Conservation (phyloP, 495 filamentous ascomycete species). For the Amniculicola lignicola region DNA sequence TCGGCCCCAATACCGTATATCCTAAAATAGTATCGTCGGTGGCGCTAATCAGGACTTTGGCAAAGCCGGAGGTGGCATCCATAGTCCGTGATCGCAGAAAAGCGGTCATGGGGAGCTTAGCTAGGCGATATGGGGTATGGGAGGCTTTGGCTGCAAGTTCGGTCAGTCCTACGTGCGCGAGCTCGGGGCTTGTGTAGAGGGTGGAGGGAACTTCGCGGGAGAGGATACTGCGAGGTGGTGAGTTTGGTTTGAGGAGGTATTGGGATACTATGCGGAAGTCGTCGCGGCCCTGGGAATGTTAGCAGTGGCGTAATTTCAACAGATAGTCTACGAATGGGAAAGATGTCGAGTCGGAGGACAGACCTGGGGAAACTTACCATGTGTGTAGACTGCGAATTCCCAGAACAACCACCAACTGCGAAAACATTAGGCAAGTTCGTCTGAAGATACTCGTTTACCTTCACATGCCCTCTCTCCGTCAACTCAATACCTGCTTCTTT, state of each 20-base stretch:
- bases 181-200: constrained; percentile 11
- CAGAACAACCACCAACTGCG: constrained; percentile 22
- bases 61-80: constrained; percentile 9
- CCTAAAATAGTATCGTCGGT: constrained; percentile 11
- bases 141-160: neutral
- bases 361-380: no score
- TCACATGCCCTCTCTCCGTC: constrained; percentile 6
- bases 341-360: no score
- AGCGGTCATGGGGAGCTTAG: constrained; percentile 15
- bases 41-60: constrained; percentile 7
- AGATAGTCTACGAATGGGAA: no score
- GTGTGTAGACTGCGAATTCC: constrained; percentile 23
- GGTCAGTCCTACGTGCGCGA: constrained; percentile 14
- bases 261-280: constrained; percentile 20
- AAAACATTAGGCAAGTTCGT: constrained; percentile 11
- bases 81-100: constrained; percentile 8
- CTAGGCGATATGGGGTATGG: neutral
- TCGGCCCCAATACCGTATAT: constrained; percentile 8
- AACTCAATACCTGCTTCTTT: constrained; percentile 18
- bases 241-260: neutral
- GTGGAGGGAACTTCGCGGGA: constrained; percentile 19
- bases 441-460: constrained; percentile 17
- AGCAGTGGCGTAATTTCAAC: no score
- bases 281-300: no score
- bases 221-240: neutral